Base-by-base conservation (phyloP, 2,329 filamentous ascomycete genomes). In the Verticillium longisporum region DNA sequence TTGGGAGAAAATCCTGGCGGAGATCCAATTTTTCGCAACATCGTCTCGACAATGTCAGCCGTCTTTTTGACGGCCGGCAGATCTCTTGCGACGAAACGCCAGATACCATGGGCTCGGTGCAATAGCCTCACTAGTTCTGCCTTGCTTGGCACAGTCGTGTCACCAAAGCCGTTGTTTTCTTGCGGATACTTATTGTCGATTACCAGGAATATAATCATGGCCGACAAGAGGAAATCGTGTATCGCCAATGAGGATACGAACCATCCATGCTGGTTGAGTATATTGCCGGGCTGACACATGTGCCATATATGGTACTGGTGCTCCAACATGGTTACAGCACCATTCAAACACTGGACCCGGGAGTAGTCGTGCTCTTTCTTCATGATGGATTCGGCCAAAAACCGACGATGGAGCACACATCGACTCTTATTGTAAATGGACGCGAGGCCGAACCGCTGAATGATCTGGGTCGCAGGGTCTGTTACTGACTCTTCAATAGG, bases 161-260 rank as follows among this genome's bases (percentile, higher is more conserved):
- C n/a, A 18, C 45, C 45, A 10, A 50, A 50, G 6, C 45, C 45
- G 45, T 18, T 50, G 45, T 50, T 18, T 50, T 50, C 45, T 6
- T 50, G 45, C 6, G 67, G 66, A 26, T 70, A 69, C 53, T 70
- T 68, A 67, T 77, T 79, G 64, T 79, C 77, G 31, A 80, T 68
- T 18, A 80, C 72, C 18, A 88, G 72, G 63, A 83, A 87, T 3
- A 88, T 67, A 14, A 88, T 78, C 78, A 86, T 85, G 60, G 82
- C 80, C 0, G 85, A 84, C 2, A 88, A 77, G 58, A 88, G 72
- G 58, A 84, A 88, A 67, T 88, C 85, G 58, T 87, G 83, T 58
- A 84, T 78, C 11, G 81, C 79, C 4, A 88, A 72, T 0, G 82
- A 82, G 3, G 80, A 81, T 21, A 86, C 69, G 65, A 87, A 86